Conservation (phyloP, 75 land plant species). For the Picea glauca region DNA sequence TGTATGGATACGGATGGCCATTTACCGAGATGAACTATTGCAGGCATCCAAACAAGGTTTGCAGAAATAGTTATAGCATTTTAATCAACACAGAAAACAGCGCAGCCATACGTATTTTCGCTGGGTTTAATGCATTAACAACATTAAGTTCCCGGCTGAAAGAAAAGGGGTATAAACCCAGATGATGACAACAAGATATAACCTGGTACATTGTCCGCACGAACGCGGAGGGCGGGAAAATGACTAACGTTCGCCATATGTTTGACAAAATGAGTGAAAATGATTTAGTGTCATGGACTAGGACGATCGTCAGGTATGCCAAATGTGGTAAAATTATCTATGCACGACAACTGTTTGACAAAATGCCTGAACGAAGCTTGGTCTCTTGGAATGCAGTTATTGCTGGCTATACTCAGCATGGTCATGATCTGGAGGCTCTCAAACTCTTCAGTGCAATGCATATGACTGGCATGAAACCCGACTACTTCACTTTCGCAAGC, state of each 20-base stretch:
- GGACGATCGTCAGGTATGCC: not conserved
- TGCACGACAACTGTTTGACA: conserved; percentile 11
- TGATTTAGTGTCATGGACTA: not conserved
- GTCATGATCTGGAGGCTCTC: conserved; percentile 24
- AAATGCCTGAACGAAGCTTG: not conserved
- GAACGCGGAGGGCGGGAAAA: not conserved
- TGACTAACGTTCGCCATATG: not conserved
- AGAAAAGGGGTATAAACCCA: no score
- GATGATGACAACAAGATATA: no score
- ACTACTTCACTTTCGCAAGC: conserved; percentile 37
- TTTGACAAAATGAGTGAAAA: not conserved
- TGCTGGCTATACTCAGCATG: not conserved
- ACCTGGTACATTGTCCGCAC: no score
- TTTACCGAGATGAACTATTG: no score
- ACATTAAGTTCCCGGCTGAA: no score
- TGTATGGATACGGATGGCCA: no score
- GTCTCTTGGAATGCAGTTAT: conserved; percentile 26
- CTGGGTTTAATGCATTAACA: no score
- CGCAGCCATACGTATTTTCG: no score
- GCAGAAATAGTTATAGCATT: no score
- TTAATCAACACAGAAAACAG: no score
- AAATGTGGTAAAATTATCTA: not conserved
- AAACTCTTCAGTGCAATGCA: conserved; percentile 32
- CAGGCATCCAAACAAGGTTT: no score
- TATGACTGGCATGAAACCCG: conserved; percentile 15